Evolutionary conservation across 805 yeast species (phyloP).

Genomic region (Nakazawaea wyomingensis): DNA sequence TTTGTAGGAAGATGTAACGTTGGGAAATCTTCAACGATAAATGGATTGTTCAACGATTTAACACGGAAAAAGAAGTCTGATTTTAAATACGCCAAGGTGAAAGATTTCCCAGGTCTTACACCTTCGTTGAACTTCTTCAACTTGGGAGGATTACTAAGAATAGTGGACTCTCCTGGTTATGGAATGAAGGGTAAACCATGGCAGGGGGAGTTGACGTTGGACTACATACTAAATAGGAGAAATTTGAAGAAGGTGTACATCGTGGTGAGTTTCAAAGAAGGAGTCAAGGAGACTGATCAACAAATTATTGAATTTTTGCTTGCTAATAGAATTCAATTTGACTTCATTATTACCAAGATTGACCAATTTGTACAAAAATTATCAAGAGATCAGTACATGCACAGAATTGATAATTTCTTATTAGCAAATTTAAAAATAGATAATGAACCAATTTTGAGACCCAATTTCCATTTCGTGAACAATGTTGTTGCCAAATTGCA

Average conservation of each 20-base stretch:
- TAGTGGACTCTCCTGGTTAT: conserved; percentile 90
- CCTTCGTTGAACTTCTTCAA: conserved; percentile 69
- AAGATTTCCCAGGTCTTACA: conserved; percentile 36
- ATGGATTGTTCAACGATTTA: conserved; percentile 45
- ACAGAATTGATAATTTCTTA: conserved; percentile 34
- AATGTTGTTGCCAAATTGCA: conserved; percentile 31
- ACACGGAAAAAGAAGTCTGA: conserved; percentile 23
- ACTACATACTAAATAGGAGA: conserved; percentile 52
- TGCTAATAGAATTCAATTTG: conserved; percentile 59
- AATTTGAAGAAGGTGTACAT: conserved; percentile 55
- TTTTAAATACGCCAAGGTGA: conserved; percentile 38
- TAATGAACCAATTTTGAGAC: conserved; percentile 32
- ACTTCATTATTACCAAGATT: conserved; percentile 70
- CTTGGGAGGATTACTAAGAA: conserved; percentile 53
- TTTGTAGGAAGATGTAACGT: conserved; percentile 80
- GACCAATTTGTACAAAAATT: conserved; percentile 43
- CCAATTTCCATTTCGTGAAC: conserved; percentile 45
- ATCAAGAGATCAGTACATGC: conserved; percentile 23
- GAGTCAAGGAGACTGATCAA: conserved; percentile 54
- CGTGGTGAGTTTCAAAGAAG: conserved; percentile 55
- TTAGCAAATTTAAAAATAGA: conserved; percentile 34
- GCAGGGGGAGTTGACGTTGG: conserved; percentile 68
- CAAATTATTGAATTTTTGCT: conserved; percentile 45
- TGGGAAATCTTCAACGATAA: conserved; percentile 78
- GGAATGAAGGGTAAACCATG: conserved; percentile 60